Evolutionary conservation across 1,284 basidiomycete species (phyloP), one percentile per base, ranked within the genome.

Genomic region (Schizopora paradoxa): DNA sequence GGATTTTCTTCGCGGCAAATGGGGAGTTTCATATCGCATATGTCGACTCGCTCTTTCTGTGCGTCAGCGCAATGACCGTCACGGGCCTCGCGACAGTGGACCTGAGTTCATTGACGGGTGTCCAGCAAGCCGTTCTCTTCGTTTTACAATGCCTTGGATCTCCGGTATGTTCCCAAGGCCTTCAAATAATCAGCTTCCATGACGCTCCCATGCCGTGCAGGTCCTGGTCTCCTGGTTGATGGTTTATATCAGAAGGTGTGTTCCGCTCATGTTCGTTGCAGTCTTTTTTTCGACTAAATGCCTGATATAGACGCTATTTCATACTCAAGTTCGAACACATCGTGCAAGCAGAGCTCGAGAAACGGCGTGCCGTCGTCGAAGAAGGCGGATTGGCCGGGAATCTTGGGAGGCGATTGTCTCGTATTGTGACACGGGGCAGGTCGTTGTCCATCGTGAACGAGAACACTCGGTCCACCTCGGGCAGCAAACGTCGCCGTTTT

Each of bases 51-150:
- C 72, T 91, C 34, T 92, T 79, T 67, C 74, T 76, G 56, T 87
- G 78, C 51, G 74, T 89, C 58, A 86, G 81, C 61, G 79, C 86
- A 6, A 80, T 90, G 69, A 81, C 82, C 3, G 83, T 90, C 48
- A 88, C 85, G 55, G 88, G 90, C 10, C 69, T 92, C 21, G 72
- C 76, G 33, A 82, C 86, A 4, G 68, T 89, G 54, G 79, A 91
- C 61, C 63, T 91, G 56, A 88, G 83, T 58, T 67, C 69, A 35
- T 65, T 88, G 56, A 91, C 87, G 1, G 65, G 66, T 37, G 87
- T 80, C 68, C 89, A 92, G 59, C 90, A 92, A 67, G 68, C 67
- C 13, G 69, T 92, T 18, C 58, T 91, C 41, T 84, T 86, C 61
- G 58, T 85, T 16, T 77, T 79, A 58, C 84, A 87, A 82, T 79